Evolutionary conservation across 495 filamentous ascomycete genomes (phyloP).

Genomic region (Halenospora varia): DNA sequence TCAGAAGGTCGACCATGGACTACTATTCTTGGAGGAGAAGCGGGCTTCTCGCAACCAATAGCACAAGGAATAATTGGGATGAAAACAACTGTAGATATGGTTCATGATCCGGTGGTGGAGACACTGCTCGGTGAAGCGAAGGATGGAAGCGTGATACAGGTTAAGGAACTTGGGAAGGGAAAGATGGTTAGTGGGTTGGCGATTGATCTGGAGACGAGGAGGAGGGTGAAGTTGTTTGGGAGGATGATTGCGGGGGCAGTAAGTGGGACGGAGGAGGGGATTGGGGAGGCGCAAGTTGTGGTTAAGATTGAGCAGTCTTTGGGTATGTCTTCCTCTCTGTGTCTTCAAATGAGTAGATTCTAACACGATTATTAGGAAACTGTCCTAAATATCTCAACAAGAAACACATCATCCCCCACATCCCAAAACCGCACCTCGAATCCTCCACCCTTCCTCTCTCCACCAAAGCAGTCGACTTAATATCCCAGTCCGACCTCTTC

Average conservation of each 20-base stretch:
- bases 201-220: slow-evolving; percentile 62
- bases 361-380: slow-evolving; percentile 54
- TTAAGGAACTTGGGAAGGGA: slow-evolving; percentile 24
- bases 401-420: slow-evolving; percentile 54
- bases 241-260: slow-evolving; percentile 56
- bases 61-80: slow-evolving; percentile 56
- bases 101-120: slow-evolving; percentile 61
- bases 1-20: slow-evolving; percentile 63
- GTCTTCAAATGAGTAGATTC: too few species aligned
- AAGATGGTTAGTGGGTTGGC: slow-evolving; percentile 55
- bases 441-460: slow-evolving; percentile 36
- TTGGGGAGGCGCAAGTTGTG: slow-evolving; percentile 59
- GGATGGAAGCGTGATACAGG: slow-evolving; percentile 36
- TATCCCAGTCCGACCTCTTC: slow-evolving; percentile 66
- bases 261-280: slow-evolving; percentile 24
- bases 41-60: slow-evolving; percentile 58
- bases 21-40: slow-evolving; percentile 67
- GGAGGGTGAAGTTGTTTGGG: slow-evolving; percentile 65
- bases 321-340: slow-evolving; percentile 28
- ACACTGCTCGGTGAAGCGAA: slow-evolving; percentile 40
- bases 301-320: slow-evolving; percentile 65
- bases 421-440: slow-evolving; percentile 47
- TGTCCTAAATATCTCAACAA: slow-evolving; percentile 84
- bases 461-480: slow-evolving; percentile 48
- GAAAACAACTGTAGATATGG: slow-evolving; percentile 50